Evolutionary conservation across 2,329 filamentous ascomycete species (phyloP).

Genomic region (Penicillium sp.): DNA sequence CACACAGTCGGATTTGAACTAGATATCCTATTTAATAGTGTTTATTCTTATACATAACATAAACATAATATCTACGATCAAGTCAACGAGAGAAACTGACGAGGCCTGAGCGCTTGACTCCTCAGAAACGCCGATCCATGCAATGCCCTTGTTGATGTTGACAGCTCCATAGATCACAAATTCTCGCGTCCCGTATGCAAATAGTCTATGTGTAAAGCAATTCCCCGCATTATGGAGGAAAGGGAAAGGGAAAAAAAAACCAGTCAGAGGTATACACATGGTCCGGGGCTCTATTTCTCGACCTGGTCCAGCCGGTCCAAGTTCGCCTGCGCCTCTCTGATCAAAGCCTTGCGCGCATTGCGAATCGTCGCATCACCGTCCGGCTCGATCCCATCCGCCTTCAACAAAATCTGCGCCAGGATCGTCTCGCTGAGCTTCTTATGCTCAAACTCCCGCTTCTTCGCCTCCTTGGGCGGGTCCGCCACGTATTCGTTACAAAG

Average conservation of each 20-base stretch:
- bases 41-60: too few relatives aligned
- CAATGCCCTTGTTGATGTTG: constrained; percentile 6
- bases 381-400: constrained; percentile 72
- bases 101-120: constrained; percentile 16
- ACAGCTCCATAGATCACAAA: constrained; percentile 9
- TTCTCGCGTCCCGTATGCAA: constrained; percentile 6
- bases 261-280: constrained; percentile 4
- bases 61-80: neutral
- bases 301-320: constrained; percentile 44
- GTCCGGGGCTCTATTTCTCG: constrained; percentile 21
- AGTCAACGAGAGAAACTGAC: neutral
- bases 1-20: too few relatives aligned
- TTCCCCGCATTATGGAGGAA: neutral
- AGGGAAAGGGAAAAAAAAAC: neutral
- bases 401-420: constrained; percentile 48
- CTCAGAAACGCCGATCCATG: constrained; percentile 17
- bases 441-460: constrained; percentile 48
- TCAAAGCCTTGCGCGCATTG: constrained; percentile 52
- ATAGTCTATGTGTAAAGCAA: constrained; percentile 19
- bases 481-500: constrained; percentile 44
- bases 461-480: constrained; percentile 44
- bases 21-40: too few relatives aligned
- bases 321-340: constrained; percentile 47
- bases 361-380: constrained; percentile 67
- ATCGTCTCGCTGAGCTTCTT: constrained; percentile 50